Conservation (phyloP, 208 protist species). For the Trypanosoma melophagium region DNA sequence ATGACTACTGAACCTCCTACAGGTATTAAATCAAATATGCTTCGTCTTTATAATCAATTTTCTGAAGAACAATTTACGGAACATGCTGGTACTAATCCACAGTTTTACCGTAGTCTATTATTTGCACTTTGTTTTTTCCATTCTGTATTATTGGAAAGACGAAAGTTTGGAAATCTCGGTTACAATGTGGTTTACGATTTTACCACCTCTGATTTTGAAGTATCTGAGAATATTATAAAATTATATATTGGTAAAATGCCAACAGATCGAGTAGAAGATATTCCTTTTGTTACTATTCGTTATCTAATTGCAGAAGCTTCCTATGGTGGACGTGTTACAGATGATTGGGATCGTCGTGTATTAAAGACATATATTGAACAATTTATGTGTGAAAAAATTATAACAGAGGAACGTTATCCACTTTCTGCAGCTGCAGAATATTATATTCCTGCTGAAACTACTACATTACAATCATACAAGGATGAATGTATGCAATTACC, state of each 20-base stretch:
- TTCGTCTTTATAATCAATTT: constrained; percentile 94
- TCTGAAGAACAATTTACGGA: constrained; percentile 89
- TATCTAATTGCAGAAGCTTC: constrained; percentile 98
- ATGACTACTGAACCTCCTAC: constrained; percentile 99
- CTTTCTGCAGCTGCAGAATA: constrained; percentile 88
- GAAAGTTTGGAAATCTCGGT: constrained; percentile 98
- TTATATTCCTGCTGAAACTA: constrained; percentile 88
- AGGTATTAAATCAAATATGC: constrained; percentile 97
- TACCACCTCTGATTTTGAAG: constrained; percentile 97
- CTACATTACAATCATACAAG: constrained; percentile 90
- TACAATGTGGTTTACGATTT: constrained; percentile 99
- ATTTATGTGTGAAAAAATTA: constrained; percentile 88
- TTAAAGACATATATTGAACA: constrained; percentile 97
- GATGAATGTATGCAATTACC: constrained; percentile 94
- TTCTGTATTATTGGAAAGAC: constrained; percentile 96
- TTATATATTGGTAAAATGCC: constrained; percentile 88
- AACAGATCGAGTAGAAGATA: constrained; percentile 70
- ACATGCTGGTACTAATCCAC: constrained; percentile 55
- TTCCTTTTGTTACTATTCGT: constrained; percentile 96
- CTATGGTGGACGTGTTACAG: constrained; percentile 98
- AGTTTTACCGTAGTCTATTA: constrained; percentile 95
- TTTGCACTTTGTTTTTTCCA: constrained; percentile 98
- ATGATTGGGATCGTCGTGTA: constrained; percentile 97
- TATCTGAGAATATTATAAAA: constrained; percentile 92
- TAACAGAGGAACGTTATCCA: constrained; percentile 83